phyloP scores from a whole-genome alignment of 2,329 filamentous ascomycete species.

The Colletotrichum incanum region DNA sequence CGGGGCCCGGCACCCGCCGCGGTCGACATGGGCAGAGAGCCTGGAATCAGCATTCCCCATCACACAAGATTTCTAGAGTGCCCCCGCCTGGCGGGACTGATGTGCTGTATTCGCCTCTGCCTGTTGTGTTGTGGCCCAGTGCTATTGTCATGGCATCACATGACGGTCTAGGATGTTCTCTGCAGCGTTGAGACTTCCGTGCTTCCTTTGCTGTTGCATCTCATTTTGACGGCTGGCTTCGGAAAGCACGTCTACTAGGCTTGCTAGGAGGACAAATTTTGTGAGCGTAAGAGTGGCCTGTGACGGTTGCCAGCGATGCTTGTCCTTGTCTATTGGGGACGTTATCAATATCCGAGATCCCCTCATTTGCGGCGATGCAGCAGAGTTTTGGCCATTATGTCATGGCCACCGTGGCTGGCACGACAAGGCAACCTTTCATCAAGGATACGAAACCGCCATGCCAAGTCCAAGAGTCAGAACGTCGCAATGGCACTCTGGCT shows the following conservation, averaged over 20 bases:
- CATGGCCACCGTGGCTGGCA: slow-evolving; percentile 27
- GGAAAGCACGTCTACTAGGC: neutral
- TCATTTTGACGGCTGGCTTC: neutral
- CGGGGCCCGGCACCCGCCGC: slow-evolving; percentile 28
- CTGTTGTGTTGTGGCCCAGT: neutral
- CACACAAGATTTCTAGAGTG: slow-evolving; percentile 13
- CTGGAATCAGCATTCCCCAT: slow-evolving; percentile 20
- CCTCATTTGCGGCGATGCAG: slow-evolving; percentile 21
- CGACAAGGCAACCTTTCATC: slow-evolving; percentile 8
- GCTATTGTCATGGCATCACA: slow-evolving; percentile 8
- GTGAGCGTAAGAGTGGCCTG: neutral
- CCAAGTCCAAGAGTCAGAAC: slow-evolving; percentile 27
- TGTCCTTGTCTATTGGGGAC: slow-evolving; percentile 4
- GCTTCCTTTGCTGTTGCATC: neutral
- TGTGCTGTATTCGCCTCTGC: slow-evolving; percentile 4
- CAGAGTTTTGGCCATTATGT: slow-evolving; percentile 33
- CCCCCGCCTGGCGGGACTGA: slow-evolving; percentile 19
- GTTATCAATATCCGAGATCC: slow-evolving; percentile 1
- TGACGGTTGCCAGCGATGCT: neutral
- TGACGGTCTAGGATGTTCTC: neutral
- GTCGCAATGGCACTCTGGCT: slow-evolving; percentile 21
- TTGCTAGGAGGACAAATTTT: neutral
- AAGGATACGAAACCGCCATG: slow-evolving; percentile 15
- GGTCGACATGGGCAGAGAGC: slow-evolving; percentile 1
- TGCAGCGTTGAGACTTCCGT: slow-evolving; percentile 8